phyloP scores from a whole-genome alignment of 768 basidiomycete species.

The Trichaptum fuscoviolaceum region DNA sequence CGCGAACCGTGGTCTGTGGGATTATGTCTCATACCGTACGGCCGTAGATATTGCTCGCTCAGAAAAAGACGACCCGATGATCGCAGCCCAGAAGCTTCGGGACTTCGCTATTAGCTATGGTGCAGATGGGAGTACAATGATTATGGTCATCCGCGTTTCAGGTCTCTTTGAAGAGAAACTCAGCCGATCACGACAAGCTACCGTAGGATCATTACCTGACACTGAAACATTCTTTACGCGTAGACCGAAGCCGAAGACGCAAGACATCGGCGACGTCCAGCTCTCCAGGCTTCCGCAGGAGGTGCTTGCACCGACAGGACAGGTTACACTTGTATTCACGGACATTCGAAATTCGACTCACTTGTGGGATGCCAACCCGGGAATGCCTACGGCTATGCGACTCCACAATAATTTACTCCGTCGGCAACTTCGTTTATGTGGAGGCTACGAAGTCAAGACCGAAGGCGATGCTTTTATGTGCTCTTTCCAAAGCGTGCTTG shows the following conservation, averaged over 20 bases:
- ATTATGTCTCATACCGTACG: slow-evolving; percentile 88
- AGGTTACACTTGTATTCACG: slow-evolving; percentile 92
- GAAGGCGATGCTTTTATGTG: slow-evolving; percentile 99
- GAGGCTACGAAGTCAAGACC: slow-evolving; percentile 98
- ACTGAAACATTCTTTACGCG: slow-evolving; percentile 27
- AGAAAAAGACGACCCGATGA: slow-evolving; percentile 67
- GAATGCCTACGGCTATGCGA: slow-evolving; percentile 91
- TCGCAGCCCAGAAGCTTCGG: slow-evolving; percentile 93
- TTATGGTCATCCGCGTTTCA: slow-evolving; percentile 88
- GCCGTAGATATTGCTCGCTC: slow-evolving; percentile 92
- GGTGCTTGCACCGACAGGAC: slow-evolving; percentile 79
- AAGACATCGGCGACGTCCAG: slow-evolving; percentile 50
- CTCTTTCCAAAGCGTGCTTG: slow-evolving; percentile 84
- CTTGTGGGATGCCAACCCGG: slow-evolving; percentile 92
- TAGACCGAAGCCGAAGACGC: slow-evolving; percentile 30
- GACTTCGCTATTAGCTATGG: slow-evolving; percentile 98
- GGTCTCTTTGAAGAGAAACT: slow-evolving; percentile 57
- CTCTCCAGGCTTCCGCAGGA: slow-evolving; percentile 67
- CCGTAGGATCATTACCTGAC: slow-evolving; percentile 43
- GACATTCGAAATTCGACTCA: slow-evolving; percentile 97
- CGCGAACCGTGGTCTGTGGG: slow-evolving; percentile 91
- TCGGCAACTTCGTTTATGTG: slow-evolving; percentile 79
- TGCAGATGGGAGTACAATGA: slow-evolving; percentile 90
- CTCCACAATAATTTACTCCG: slow-evolving; percentile 86
- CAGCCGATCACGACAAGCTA: slow-evolving; percentile 39